Base-by-base conservation (phyloP, 2,329 filamentous ascomycete species). In the Xylaria sp. region DNA sequence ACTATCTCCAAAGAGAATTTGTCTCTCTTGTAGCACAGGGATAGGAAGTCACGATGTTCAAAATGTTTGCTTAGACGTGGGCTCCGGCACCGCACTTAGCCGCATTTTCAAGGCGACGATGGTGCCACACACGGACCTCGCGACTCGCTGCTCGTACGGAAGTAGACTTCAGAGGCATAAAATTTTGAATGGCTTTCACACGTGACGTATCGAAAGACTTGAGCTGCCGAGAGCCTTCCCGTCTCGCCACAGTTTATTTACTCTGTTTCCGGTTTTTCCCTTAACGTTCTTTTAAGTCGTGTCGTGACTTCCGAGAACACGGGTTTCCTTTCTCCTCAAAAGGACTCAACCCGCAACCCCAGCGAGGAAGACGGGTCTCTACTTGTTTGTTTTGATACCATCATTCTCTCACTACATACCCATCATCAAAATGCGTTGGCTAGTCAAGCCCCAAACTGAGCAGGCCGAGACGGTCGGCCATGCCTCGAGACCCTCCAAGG, bases 391-490 rank as follows among this genome's bases (percentile, higher is more conserved):
- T 9, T 42, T 42, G 33, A 21, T 35, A 49, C 28, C n/a, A 38
- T 42, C 14, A 23, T 47, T 47, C n/a, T n/a, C n/a, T 11, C 8
- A 21, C 47, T 17, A 17, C 42, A 6, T 33, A 42, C 37, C 19
- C 31, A 40, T 57, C 28, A 5, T 21, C 58, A 72, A 49, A 35
- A 74, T 74, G 73, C 62, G 64, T 50, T 73, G 73, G 66, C 69
- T 43, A 7, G 21, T 23, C 40, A 74, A 73, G 64, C 65, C 64
- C 11, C 54, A 71, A 21, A 55, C 65, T 61, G 63, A 69, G 51
- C 71, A 74, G 63, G 67, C 71, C 54, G 71, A 74, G 61, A 60
- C 55, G 50, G 61, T 37, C 58, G 4, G 25, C 37, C 21, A 7
- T 19, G n/a, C 35, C 62, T 25, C 54, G 25, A 51, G 25, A 33